phyloP scores from a whole-genome alignment of 164 flowering plant species.

The Vitis rotundifolia region DNA sequence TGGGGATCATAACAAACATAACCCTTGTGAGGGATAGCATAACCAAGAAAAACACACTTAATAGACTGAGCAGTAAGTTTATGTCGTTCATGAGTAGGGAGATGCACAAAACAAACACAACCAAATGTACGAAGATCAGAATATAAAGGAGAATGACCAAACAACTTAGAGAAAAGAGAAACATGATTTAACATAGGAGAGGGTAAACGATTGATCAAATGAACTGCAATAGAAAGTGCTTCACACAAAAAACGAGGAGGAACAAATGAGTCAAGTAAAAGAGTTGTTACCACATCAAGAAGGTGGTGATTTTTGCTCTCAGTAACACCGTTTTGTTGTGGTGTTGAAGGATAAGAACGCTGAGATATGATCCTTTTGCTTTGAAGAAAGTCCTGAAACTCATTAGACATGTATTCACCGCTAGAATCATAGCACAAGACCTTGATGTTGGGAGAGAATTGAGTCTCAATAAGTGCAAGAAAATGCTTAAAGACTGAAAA shows the following conservation, averaged over 20 bases:
- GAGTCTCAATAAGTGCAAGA: not conserved
- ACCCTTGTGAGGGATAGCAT: not conserved
- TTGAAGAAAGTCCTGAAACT: too few relatives aligned
- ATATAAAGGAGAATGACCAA: not conserved
- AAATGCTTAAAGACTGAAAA: not conserved
- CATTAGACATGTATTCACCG: too few relatives aligned
- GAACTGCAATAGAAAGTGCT: not conserved
- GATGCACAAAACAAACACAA: conserved; percentile 3
- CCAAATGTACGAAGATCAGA: not conserved
- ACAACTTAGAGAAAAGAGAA: not conserved
- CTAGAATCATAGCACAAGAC: too few relatives aligned
- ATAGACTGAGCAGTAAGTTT: not conserved
- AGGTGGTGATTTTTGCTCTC: not conserved
- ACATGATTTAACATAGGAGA: not conserved
- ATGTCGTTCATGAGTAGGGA: not conserved
- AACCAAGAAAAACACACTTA: conserved; percentile 4
- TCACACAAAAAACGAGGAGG: not conserved
- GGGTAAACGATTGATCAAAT: not conserved
- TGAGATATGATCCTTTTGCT: not conserved
- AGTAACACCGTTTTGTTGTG: not conserved
- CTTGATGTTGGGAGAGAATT: too few relatives aligned
- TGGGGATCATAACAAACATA: too few relatives aligned
- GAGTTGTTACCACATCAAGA: not conserved
- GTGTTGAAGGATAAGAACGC: not conserved
- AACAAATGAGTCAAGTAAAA: not conserved